Evolutionary conservation across 2,329 filamentous ascomycete species (phyloP), one percentile per base, ranked within the genome.

Genomic region (Penicillium sp.): DNA sequence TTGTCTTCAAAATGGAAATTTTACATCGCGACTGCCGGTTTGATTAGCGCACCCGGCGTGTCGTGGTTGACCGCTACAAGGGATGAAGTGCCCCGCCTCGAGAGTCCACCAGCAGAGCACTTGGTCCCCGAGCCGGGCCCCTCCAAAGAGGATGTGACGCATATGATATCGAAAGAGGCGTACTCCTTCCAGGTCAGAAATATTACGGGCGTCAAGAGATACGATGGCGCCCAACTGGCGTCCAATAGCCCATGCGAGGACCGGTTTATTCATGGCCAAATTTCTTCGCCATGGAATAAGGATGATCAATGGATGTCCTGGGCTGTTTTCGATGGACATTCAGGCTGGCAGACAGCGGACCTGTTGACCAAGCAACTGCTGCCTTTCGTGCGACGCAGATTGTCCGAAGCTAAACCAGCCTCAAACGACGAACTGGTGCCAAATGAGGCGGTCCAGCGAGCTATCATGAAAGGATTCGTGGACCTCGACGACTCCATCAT

Each of bases 241-340:
- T 71, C 69, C 16, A 77, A 75, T 63, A 68, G 65, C 25, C 73
- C 72, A 0, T 70, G 72, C 6, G 72, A 70, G 47, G 67, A 70
- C 41, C 50, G 45, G 10, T 70, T 66, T 45, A 56, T 55, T 12
- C 68, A 69, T 55, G 65, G 64, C 2, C 58, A 61, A 52, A 35
- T 68, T 45, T 46, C 57, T 12, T 65, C 67, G 1, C 64, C 63
- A 9, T 61, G 57, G 56, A 58, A 60, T 18, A 58, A 62, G 3
- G 57, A 53, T 9, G 48, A 53, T 16, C 51, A 69, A 29, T 72
- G 70, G 68, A 64, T 67, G 60, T 58, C 60, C 10, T 77, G 73
- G 72, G 71, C 60, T 9, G 67, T 77, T 29, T 77, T 75, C 38
- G 75, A 77, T 50, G 75, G 75, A 1, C 75, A 78, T 62, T 34